Evolutionary conservation across 208 protist species (phyloP).

Genomic region (Leishmania turanica): DNA sequence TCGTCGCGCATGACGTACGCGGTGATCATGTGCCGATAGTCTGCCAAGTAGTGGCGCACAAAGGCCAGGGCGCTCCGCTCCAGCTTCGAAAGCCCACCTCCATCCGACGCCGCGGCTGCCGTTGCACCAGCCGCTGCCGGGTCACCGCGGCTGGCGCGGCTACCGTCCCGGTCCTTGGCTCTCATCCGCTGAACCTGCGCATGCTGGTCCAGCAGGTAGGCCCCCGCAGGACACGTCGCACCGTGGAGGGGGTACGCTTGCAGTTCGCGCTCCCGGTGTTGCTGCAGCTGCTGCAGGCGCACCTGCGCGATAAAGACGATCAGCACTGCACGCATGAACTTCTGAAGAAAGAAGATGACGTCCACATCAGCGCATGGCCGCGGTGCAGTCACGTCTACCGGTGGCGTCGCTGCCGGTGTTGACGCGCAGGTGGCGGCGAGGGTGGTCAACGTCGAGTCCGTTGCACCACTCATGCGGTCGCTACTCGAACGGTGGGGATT

Average conservation of each 20-base stretch:
- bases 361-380: constrained; percentile 10
- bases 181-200: not conserved
- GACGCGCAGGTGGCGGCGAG: not conserved
- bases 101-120: not conserved
- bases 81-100: constrained; percentile 26
- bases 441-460: not conserved
- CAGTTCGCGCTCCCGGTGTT: constrained; percentile 25
- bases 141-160: not conserved
- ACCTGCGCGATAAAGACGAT: constrained; percentile 61
- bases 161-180: not conserved
- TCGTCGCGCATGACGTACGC: constrained; percentile 63
- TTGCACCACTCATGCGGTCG: not conserved
- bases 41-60: constrained; percentile 38
- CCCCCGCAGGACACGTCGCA: constrained; percentile 6
- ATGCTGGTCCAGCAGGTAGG: constrained; percentile 7
- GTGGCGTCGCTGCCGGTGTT: not conserved
- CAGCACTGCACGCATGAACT: constrained; percentile 59
- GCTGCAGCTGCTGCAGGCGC: constrained; percentile 23
- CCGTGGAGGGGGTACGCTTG: constrained; percentile 11
- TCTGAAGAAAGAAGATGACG: constrained; percentile 47
- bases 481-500: not conserved
- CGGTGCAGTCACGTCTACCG: not conserved
- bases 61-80: constrained; percentile 51
- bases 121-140: not conserved
- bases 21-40: constrained; percentile 49